Conservation (phyloP, 768 basidiomycete species). For the Termitomyces sp. region DNA sequence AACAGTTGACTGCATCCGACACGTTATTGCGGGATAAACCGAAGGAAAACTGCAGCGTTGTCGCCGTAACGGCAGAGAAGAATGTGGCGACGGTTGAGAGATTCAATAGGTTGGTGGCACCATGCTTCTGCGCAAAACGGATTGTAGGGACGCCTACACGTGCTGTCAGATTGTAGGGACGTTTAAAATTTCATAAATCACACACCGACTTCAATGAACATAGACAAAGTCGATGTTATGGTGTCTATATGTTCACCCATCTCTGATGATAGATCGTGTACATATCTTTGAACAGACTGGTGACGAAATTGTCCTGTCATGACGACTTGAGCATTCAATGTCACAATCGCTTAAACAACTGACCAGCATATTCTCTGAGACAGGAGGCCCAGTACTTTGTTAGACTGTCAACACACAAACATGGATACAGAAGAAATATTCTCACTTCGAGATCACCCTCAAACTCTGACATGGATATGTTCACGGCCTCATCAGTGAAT, state of each 20-base stretch:
- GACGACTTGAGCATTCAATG: neutral
- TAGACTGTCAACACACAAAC: neutral
- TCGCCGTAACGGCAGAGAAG: constrained; percentile 72
- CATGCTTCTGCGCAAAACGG: constrained; percentile 71
- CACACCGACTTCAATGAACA: constrained; percentile 75
- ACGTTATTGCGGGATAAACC: constrained; percentile 27
- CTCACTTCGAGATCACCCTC: constrained; percentile 64
- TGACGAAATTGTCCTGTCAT: constrained; percentile 61
- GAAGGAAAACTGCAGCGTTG: constrained; percentile 67
- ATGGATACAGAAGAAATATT: neutral
- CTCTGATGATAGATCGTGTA: constrained; percentile 69
- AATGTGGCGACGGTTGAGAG: constrained; percentile 76
- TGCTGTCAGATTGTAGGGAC: neutral
- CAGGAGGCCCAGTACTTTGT: constrained; percentile 71
- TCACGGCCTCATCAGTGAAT: constrained; percentile 68
- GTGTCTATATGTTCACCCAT: constrained; percentile 71
- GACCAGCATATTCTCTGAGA: constrained; percentile 57
- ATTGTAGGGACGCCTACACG: constrained; percentile 65
- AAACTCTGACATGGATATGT: constrained; percentile 60
- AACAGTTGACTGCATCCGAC: constrained; percentile 56
- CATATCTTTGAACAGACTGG: constrained; percentile 67
- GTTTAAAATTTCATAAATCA: neutral
- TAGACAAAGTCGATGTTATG: constrained; percentile 60
- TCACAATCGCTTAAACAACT: constrained; percentile 4
- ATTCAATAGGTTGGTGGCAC: constrained; percentile 62